Conservation (phyloP, 495 filamentous ascomycete species). For the Hypomontagnella monticulosa region DNA sequence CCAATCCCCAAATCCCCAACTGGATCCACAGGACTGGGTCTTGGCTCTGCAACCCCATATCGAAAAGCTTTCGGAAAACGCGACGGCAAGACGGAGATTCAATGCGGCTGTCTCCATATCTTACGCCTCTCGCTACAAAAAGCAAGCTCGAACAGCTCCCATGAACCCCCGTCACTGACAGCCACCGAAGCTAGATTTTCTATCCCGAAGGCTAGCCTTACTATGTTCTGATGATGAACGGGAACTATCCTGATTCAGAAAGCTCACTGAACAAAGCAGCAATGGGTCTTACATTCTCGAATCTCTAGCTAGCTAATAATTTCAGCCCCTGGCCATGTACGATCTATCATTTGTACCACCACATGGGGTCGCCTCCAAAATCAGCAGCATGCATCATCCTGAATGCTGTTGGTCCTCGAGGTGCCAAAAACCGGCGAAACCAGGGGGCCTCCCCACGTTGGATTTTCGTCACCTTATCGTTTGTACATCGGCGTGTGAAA, state of each 20-base stretch:
- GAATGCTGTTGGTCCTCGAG: conserved; percentile 14
- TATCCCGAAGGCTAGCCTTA: background rate
- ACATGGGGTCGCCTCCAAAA: conserved; percentile 11
- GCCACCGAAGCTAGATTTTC: background rate
- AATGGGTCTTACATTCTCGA: conserved; percentile 4
- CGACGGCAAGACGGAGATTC: too few relatives aligned
- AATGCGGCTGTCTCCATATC: too few relatives aligned
- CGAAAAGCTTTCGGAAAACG: background rate
- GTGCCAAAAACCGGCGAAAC: conserved; percentile 8
- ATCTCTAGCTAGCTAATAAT: too few relatives aligned
- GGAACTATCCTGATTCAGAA: conserved; percentile 15
- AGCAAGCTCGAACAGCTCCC: too few relatives aligned
- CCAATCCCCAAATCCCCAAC: too few relatives aligned
- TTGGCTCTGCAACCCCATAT: conserved; percentile 19
- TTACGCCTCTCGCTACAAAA: too few relatives aligned
- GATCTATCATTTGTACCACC: conserved; percentile 26
- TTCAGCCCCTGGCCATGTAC: background rate
- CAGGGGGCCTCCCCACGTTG: conserved; percentile 22
- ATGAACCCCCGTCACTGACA: background rate
- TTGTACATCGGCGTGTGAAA: background rate
- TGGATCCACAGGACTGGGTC: conserved; percentile 16
- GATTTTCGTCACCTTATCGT: conserved; percentile 25
- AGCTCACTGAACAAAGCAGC: conserved; percentile 5
- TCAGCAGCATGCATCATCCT: conserved; percentile 4
- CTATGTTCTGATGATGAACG: background rate